Evolutionary conservation across 2,329 filamentous ascomycete genomes (phyloP).

Genomic region (Ascochyta viciae-villosae): DNA sequence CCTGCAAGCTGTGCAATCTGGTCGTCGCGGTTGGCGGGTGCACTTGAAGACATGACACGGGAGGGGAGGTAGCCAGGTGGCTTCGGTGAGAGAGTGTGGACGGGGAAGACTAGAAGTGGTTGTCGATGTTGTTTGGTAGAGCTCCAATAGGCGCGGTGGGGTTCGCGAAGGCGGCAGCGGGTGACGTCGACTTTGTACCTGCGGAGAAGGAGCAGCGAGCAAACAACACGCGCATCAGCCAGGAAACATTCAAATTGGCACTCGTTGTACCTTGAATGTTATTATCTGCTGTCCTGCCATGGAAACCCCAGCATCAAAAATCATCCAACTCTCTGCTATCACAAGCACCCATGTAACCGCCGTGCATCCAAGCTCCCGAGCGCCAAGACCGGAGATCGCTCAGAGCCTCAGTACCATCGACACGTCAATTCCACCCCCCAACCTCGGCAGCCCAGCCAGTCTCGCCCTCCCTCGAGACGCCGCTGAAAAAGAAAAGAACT

Average conservation of each 20-base stretch:
- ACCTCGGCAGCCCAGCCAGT: constrained; percentile 6
- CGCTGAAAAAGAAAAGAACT: too few relatives aligned
- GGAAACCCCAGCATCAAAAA: not conserved
- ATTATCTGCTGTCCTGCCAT: not conserved
- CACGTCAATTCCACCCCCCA: not conserved
- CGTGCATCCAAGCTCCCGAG: constrained; percentile 8
- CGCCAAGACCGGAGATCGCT: constrained; percentile 16
- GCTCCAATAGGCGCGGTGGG: constrained; percentile 20
- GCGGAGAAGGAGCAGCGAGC: not conserved
- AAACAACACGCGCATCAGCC: not conserved
- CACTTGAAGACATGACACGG: constrained; percentile 41
- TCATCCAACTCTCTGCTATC: not conserved
- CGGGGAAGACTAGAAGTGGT: constrained; percentile 9
- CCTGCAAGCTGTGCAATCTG: constrained; percentile 46
- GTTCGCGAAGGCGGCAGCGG: constrained; percentile 17
- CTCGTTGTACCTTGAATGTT: too few relatives aligned
- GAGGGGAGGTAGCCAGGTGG: not conserved
- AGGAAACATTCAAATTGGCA: too few relatives aligned
- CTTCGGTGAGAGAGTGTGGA: not conserved
- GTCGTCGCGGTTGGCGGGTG: constrained; percentile 40
- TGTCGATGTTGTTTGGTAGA: constrained; percentile 8
- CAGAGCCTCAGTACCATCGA: constrained; percentile 28
- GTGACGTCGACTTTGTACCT: constrained; percentile 26
- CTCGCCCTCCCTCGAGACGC: not conserved
- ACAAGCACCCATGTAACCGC: not conserved